Percentiles rank a stretch among this genome's conserved stretches.
phyloP scores from a whole-genome alignment of 257 asterid genomes.

The Fraxinus anomala region DNA sequence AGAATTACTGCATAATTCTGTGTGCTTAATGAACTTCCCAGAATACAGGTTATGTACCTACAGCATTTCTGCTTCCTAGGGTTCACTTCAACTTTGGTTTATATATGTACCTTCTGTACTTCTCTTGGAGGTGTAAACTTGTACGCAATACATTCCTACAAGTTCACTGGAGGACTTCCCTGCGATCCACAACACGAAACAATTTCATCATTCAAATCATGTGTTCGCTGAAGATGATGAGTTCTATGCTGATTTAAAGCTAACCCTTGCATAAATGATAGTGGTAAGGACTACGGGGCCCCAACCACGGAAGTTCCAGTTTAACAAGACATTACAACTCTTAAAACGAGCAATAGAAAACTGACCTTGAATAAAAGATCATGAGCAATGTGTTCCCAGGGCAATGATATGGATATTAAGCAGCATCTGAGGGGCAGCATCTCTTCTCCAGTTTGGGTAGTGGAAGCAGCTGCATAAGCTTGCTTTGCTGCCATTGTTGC shows the following conservation, averaged over 20 bases:
- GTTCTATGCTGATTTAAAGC: background rate
- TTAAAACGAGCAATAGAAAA: background rate
- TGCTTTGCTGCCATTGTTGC: slow-evolving; percentile 96
- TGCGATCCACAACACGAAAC: slow-evolving; percentile 29
- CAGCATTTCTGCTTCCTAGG: background rate
- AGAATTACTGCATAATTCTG: background rate
- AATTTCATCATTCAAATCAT: slow-evolving; percentile 22
- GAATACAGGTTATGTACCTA: background rate
- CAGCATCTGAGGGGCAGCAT: slow-evolving; percentile 97
- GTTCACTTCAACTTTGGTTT: background rate
- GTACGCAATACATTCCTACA: slow-evolving; percentile 37
- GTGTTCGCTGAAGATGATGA: slow-evolving; percentile 4
- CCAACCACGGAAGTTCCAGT: background rate
- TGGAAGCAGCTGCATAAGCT: slow-evolving; percentile 92
- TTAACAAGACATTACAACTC: background rate
- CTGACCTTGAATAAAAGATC: slow-evolving; percentile 92
- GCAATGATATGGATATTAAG: slow-evolving; percentile 88
- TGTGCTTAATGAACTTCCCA: background rate
- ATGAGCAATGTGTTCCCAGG: slow-evolving; percentile 92
- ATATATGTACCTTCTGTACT: background rate
- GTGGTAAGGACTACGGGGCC: background rate
- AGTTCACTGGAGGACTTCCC: slow-evolving; percentile 81
- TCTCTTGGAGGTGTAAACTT: background rate
- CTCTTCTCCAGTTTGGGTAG: slow-evolving; percentile 72
- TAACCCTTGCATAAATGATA: background rate